phyloP scores from a whole-genome alignment of 768 basidiomycete species.

The Tulasnella sp. region DNA sequence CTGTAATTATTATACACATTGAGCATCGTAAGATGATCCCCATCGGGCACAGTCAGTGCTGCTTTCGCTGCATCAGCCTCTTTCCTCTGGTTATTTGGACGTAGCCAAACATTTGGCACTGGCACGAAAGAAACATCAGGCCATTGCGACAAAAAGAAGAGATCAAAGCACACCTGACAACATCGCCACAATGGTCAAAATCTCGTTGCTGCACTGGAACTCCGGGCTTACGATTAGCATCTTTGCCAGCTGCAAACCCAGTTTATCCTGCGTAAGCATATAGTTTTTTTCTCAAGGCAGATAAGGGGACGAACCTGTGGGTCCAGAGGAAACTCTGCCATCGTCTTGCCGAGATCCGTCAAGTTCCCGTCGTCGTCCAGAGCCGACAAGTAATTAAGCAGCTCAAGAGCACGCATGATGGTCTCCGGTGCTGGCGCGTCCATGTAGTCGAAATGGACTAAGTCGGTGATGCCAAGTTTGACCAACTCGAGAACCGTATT shows the following conservation, averaged over 20 bases:
- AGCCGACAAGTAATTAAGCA: constrained; percentile 85
- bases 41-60: constrained; percentile 77
- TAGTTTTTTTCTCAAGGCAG: background rate
- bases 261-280: background rate
- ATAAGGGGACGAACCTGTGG: constrained; percentile 56
- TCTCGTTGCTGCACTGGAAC: constrained; percentile 92
- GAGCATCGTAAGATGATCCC: constrained; percentile 90
- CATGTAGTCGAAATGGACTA: constrained; percentile 80
- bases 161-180: constrained; percentile 57
- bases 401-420: constrained; percentile 89
- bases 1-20: constrained; percentile 94
- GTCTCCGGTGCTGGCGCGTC: constrained; percentile 95
- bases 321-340: constrained; percentile 99
- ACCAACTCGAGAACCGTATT: constrained; percentile 89
- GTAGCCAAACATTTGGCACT: constrained; percentile 93
- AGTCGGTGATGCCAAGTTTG: constrained; percentile 90
- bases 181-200: constrained; percentile 93
- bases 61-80: constrained; percentile 93
- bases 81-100: constrained; percentile 76
- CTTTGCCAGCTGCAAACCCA: constrained; percentile 57
- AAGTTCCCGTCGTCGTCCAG: constrained; percentile 90
- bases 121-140: background rate
- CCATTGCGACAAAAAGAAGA: background rate
- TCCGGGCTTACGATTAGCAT: constrained; percentile 91
- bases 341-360: constrained; percentile 74